Evolutionary conservation across 441 rosid genomes (phyloP).

Genomic region (Kokia cookei): DNA sequence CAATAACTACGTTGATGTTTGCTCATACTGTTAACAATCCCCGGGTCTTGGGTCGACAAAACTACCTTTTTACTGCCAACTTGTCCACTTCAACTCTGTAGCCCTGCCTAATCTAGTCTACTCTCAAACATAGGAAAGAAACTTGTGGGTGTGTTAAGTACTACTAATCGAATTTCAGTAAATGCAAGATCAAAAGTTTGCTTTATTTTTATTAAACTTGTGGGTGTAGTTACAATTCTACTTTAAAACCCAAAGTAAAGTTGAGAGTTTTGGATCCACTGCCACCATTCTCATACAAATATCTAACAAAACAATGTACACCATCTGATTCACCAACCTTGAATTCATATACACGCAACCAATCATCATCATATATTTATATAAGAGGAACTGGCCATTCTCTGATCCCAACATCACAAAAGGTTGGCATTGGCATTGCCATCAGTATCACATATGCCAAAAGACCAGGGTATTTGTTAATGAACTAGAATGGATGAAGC

Average conservation of each 20-base stretch:
- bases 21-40: background rate
- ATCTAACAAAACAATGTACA: background rate
- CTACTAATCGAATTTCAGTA: background rate
- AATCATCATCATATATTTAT: slow-evolving; percentile 18
- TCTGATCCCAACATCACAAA: slow-evolving; percentile 18
- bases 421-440: background rate
- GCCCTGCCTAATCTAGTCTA: background rate
- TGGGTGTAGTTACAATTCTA: background rate
- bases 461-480: background rate
- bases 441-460: background rate
- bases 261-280: background rate
- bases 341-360: slow-evolving; percentile 37
- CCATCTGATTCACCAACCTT: slow-evolving; percentile 16
- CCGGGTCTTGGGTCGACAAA: slow-evolving; percentile 2
- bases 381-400: slow-evolving; percentile 4
- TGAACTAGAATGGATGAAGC: background rate
- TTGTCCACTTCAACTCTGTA: background rate
- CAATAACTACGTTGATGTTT: background rate
- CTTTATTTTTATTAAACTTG: background rate
- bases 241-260: background rate
- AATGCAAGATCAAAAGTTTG: background rate
- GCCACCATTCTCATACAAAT: background rate
- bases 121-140: too few relatives aligned
- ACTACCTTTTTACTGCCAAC: background rate
- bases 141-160: too few relatives aligned